These are phyloP conservation scores for Chalciporus chontae DNA, from an alignment of 768 basidiomycete genomes.

Conservation along the genomic window DNA sequence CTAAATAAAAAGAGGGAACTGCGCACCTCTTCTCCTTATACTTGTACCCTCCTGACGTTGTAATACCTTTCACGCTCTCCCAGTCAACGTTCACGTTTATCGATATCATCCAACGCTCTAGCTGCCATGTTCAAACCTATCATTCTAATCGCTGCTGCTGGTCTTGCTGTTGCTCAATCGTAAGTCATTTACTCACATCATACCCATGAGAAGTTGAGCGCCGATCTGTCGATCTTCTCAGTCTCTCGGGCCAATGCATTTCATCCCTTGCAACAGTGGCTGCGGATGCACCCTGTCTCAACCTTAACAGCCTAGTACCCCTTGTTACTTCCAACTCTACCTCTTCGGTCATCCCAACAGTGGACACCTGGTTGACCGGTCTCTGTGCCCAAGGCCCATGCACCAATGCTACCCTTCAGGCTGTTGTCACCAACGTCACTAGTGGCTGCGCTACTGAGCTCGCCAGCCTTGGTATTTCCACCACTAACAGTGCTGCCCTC, in stretches of 20 bases:
- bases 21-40: conserved; percentile 9
- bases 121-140: conserved; percentile 22
- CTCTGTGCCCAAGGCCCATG: conserved; percentile 53
- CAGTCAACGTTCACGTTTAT: no score
- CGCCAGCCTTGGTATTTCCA: conserved; percentile 19
- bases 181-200: conserved; percentile 23
- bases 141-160: conserved; percentile 32
- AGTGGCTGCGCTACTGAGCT: conserved; percentile 47
- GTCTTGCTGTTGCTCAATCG: conserved; percentile 42
- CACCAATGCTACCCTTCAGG: conserved; percentile 55
- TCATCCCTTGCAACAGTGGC: conserved; percentile 44
- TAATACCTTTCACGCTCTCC: no score
- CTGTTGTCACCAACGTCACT: conserved; percentile 52
- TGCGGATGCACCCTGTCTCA: conserved; percentile 38
- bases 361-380: conserved; percentile 60
- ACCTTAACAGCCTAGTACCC: conserved; percentile 32
- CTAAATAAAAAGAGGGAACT: background rate
- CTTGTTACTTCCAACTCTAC: conserved; percentile 24
- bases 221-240: background rate
- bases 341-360: conserved; percentile 36
- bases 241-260: conserved; percentile 40
- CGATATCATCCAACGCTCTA: background rate
- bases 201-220: background rate
- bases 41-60: no score
- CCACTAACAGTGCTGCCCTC: conserved; percentile 18